Base-by-base conservation (phyloP, 257 asterid species). In the Lycium ferocissimum region DNA sequence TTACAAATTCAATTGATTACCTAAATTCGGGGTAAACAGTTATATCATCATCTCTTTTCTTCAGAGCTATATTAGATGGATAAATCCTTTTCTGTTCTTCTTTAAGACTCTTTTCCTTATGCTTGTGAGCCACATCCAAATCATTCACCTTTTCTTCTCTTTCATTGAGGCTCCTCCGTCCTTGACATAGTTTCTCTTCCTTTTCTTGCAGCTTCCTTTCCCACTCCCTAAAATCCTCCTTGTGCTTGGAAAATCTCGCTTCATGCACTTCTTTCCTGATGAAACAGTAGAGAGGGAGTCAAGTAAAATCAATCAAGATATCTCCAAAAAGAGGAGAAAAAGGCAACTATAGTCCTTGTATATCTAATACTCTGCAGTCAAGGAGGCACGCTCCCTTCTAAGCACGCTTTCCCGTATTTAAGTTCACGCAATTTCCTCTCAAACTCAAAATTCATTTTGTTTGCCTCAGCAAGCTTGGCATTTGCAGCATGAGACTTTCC, bases 401-500 rank as follows among this genome's bases (percentile, higher is more conserved):
- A 94, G 89, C 73, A 89, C 90, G 89, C 92, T 94, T 89, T 95
- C 99, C 58, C 91, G 95, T 70, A 93, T 87, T 87, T 89, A 58
- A 94, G 91, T 88, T 94, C 98, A 84, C 90, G 92, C 85, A 92
- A 86, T 91, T 89, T 95, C 91, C 97, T 88, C 89, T 94, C 99
- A 87, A 95, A 69, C 86, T 95, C 98, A 88, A 89, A 79, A 85
- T 89, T 90, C 89, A 91, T 95, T 84, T 93, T 87, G 85, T 86
- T 93, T 86, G 98, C 97, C 87, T 93, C 97, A 15, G 98, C 93
- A 89, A 94, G 96, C 86, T 90, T 95, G 53, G 94, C 94, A 89
- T 95, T 97, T 58, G 98, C 97, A 87, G 92, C 90, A 92, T 89
- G 87, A 85, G 89, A 86, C 90, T 90, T 92, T 75, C 91, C 95